Percentiles rank a stretch among this genome's conserved stretches.
These are phyloP conservation scores for Eucalyptus pauciflora DNA, from an alignment of 345 rosid genomes.

Conservation along the genomic window DNA sequence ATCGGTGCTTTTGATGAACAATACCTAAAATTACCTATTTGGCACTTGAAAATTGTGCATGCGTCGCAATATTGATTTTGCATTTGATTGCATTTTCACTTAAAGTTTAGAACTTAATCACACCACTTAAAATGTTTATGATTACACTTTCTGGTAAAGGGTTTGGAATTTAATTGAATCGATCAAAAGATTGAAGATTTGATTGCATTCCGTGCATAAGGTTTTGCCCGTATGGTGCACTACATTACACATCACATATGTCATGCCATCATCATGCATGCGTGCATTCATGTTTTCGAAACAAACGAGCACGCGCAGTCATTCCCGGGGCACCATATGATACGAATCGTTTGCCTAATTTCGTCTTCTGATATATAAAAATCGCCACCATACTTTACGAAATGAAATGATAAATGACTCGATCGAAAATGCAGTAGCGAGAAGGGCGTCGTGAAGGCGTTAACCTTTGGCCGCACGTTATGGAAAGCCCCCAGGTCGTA, in stretches of 20 bases:
- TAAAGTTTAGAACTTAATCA: not conserved
- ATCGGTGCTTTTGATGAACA: not conserved
- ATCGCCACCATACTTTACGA: not conserved
- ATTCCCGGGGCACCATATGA: not conserved
- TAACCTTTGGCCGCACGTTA: not conserved
- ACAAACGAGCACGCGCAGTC: not conserved
- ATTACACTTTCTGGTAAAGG: not conserved
- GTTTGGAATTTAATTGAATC: not conserved
- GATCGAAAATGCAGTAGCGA: not conserved
- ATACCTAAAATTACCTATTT: not conserved
- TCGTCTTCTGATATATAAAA: not conserved
- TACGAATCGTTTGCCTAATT: not conserved
- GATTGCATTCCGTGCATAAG: not conserved
- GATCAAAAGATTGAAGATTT: not conserved
- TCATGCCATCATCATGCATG: not conserved
- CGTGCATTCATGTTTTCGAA: not conserved
- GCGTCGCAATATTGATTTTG: not conserved
- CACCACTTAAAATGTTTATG: not conserved
- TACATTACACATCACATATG: not conserved
- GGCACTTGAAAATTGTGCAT: not conserved
- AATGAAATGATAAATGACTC: not conserved
- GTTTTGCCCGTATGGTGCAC: not conserved
- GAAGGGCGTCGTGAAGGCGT: not conserved
- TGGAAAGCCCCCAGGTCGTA: not conserved
- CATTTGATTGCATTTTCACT: not conserved